Evolutionary conservation across 345 rosid species (phyloP).

Genomic region (Pistacia vera): DNA sequence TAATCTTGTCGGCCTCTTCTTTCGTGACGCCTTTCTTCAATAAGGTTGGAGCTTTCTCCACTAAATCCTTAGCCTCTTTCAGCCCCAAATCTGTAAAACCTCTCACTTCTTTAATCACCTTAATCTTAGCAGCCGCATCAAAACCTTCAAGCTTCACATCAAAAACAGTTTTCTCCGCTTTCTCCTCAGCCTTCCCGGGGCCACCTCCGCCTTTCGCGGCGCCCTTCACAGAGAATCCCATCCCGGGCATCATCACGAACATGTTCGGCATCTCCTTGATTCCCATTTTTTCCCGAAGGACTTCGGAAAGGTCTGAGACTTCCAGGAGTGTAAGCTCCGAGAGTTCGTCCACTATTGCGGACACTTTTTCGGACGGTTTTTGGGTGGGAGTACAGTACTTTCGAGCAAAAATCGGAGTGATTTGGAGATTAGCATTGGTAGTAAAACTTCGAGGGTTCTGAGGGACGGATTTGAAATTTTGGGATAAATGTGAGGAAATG

Average conservation of each 20-base stretch:
- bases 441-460: background rate
- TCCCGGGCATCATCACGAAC: slow-evolving; percentile 95
- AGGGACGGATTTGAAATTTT: slow-evolving; percentile 24
- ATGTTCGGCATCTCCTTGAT: slow-evolving; percentile 74
- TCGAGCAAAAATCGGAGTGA: slow-evolving; percentile 23
- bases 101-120: slow-evolving; percentile 94
- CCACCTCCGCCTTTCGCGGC: slow-evolving; percentile 42
- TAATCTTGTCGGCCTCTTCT: slow-evolving; percentile 88
- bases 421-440: slow-evolving; percentile 17
- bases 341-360: slow-evolving; percentile 63
- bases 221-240: slow-evolving; percentile 50
- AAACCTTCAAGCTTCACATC: slow-evolving; percentile 87
- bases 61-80: slow-evolving; percentile 97
- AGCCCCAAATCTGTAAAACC: slow-evolving; percentile 76
- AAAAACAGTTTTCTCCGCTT: slow-evolving; percentile 66
- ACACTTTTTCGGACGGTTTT: slow-evolving; percentile 48
- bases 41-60: slow-evolving; percentile 83
- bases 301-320: slow-evolving; percentile 66
- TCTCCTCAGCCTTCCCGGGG: slow-evolving; percentile 52
- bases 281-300: slow-evolving; percentile 60
- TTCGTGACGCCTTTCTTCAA: slow-evolving; percentile 88
- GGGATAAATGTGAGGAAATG: slow-evolving; percentile 43
- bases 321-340: slow-evolving; percentile 76
- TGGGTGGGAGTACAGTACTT: slow-evolving; percentile 21
- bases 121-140: slow-evolving; percentile 74